Base-by-base conservation (phyloP, 495 filamentous ascomycete species). In the Xylaria sp. region DNA sequence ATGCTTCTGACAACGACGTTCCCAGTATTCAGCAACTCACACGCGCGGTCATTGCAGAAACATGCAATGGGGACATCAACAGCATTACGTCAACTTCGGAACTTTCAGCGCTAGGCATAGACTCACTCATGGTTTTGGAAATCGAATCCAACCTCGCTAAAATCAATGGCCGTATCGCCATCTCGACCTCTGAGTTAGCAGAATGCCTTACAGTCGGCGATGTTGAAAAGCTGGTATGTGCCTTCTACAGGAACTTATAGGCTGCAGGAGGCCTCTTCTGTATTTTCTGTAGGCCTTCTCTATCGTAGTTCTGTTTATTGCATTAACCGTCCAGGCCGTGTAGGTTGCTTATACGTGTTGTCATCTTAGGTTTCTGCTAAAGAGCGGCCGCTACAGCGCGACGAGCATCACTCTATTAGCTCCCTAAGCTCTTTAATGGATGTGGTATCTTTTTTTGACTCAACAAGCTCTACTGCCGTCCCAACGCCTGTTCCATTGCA, bases 161-260 rank as follows among this genome's bases (percentile, higher is more conserved):
- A 55, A 58, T 68, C 4, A 58, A 44, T 35, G 57, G 58, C n/a
- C 50, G 43, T 40, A 55, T 52, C 33, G 29, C 37, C 29, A 3
- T 68, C 29, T 68, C 65, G 48, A 31, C 65, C 5, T n/a, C 65
- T 35, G 65, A 68, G 37, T 57, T 68, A 11, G 46, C 48, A 41
- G 65, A 57, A 57, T 68, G 65, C 65, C 65, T n/a, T 55, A 68
- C 65, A 68, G 65, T 68, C 48, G 65, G 65, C 9, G 65, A 68
- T 68, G 35, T 68, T 57, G 65, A 68, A 41, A 68, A 55, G 26
- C 35, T 68, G 65, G 65, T 68, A 68, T 52, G 65, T 68, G 65
- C 65, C 52, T 55, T 68, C 35, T 55, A 68, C 50, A 21, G 19
- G 40, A 40, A 26, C 35, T 68, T 26, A 57, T 68, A 17, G 26